Conservation (phyloP, 805 yeast species). For the Metschnikowia lachancei region DNA sequence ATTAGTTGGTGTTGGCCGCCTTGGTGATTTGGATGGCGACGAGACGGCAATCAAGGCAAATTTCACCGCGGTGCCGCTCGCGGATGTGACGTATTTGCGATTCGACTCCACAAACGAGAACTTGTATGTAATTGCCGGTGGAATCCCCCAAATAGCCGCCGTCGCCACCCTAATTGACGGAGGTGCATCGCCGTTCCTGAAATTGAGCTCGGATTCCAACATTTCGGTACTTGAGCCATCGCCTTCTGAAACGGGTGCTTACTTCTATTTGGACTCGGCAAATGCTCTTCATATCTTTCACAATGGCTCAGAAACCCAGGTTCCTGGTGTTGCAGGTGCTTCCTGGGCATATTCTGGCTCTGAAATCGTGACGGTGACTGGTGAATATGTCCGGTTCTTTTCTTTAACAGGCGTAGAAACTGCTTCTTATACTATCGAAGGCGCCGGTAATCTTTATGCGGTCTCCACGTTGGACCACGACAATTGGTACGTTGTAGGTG, state of each 20-base stretch:
- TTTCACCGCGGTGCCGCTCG: conserved; percentile 6
- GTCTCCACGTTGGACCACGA: conserved; percentile 23
- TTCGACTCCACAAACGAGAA: conserved; percentile 20
- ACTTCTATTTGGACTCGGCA: conserved; percentile 18
- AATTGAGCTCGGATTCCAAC: neutral
- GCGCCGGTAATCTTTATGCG: conserved; percentile 21
- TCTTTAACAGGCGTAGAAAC: conserved; percentile 2
- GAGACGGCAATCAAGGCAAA: conserved; percentile 9
- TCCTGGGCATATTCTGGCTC: conserved; percentile 13
- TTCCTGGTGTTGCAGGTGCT: conserved; percentile 1
- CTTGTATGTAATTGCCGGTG: conserved; percentile 27
- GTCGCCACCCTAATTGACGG: conserved; percentile 8
- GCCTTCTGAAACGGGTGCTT: conserved; percentile 16
- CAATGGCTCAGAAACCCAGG: neutral
- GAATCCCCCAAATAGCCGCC: conserved; percentile 20
- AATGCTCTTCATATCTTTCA: conserved; percentile 17
- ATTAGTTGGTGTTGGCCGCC: conserved; percentile 33
- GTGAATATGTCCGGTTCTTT: conserved; percentile 1
- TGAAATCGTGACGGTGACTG: conserved; percentile 7
- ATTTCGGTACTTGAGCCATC: conserved; percentile 23
- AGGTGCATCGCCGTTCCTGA: neutral
- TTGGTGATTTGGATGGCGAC: conserved; percentile 31
- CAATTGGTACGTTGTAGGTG: conserved; percentile 15
- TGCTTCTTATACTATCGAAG: conserved; percentile 8
- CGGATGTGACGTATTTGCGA: conserved; percentile 20